Evolutionary conservation across 2,329 filamentous ascomycete species (phyloP).

Genomic region (Talaromyces sp.): DNA sequence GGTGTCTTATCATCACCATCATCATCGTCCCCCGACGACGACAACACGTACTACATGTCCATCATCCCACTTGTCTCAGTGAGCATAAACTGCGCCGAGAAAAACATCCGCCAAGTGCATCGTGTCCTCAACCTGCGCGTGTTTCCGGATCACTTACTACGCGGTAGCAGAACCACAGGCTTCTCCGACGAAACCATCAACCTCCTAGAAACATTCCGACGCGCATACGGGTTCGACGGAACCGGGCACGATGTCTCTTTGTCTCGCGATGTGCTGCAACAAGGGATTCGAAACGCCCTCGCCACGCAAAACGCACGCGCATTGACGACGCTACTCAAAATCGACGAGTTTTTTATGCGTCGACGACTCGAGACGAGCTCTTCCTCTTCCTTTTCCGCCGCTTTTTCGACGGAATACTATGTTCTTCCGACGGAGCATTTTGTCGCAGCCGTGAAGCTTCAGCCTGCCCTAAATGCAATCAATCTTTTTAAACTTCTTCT

Average conservation of each 20-base stretch:
- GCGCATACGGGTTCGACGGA: constrained; percentile 22
- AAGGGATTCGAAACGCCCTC: constrained; percentile 38
- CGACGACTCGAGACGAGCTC: neutral
- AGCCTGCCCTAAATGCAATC: constrained; percentile 13
- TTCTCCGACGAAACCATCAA: constrained; percentile 25
- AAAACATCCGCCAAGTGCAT: constrained; percentile 8
- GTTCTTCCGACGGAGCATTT: constrained; percentile 31
- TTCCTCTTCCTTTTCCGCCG: constrained; percentile 2
- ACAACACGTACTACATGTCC: constrained; percentile 17
- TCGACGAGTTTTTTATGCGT: constrained; percentile 30
- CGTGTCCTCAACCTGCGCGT: constrained; percentile 17
- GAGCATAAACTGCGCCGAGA: constrained; percentile 16
- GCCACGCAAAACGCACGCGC: constrained; percentile 25
- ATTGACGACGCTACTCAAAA: constrained; percentile 32
- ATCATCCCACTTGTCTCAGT: constrained; percentile 19
- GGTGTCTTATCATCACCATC: neutral
- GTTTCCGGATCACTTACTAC: constrained; percentile 28
- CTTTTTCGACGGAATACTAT: constrained; percentile 15
- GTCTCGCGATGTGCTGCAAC: constrained; percentile 30
- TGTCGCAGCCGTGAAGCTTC: constrained; percentile 22
- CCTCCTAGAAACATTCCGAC: constrained; percentile 34
- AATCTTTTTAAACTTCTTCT: constrained; percentile 29
- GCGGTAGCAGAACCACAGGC: constrained; percentile 18
- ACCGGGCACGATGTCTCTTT: constrained; percentile 18
- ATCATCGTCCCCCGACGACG: neutral